Evolutionary conservation across 768 basidiomycete species (phyloP).

Genomic region (Leccinum olivaceopallidum): DNA sequence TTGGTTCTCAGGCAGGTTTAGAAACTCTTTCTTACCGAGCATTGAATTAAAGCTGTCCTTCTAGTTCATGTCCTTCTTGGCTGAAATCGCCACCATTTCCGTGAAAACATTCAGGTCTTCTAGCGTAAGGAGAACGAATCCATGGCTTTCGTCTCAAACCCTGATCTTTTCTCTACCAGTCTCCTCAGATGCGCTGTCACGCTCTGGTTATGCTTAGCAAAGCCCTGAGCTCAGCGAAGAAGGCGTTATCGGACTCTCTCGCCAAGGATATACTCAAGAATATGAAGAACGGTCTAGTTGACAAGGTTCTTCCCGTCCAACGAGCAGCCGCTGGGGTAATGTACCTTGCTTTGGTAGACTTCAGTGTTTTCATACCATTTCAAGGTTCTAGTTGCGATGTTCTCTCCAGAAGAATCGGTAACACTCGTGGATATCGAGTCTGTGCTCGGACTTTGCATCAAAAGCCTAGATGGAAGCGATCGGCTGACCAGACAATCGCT

Average conservation of each 20-base stretch:
- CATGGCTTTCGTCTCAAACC: conserved; percentile 1
- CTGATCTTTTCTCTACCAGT: conserved; percentile 42
- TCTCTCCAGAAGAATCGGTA: conserved; percentile 54
- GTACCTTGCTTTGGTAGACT: conserved; percentile 12
- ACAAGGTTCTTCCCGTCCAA: conserved; percentile 85
- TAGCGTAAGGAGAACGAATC: conserved; percentile 47
- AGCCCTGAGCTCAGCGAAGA: conserved; percentile 75
- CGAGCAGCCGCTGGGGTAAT: conserved; percentile 77
- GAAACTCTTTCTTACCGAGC: neutral
- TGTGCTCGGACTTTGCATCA: conserved; percentile 64
- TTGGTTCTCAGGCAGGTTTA: conserved; percentile 77
- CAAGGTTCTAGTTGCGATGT: conserved; percentile 58
- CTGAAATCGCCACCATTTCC: conserved; percentile 70
- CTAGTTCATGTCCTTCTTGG: conserved; percentile 95
- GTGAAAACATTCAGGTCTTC: conserved; percentile 74
- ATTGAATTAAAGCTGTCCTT: neutral
- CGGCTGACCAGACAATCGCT: conserved; percentile 80
- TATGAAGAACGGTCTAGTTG: conserved; percentile 68
- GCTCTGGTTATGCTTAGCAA: conserved; percentile 79
- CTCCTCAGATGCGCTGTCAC: conserved; percentile 79
- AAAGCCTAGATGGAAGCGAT: conserved; percentile 79
- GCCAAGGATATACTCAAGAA: conserved; percentile 85
- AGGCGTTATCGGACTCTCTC: conserved; percentile 77
- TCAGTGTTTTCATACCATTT: conserved; percentile 18
- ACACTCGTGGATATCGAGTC: conserved; percentile 75